Percentiles rank a stretch among this genome's conserved stretches.
phyloP scores from a whole-genome alignment of 768 basidiomycete species.

The Fomitopsis serialis region DNA sequence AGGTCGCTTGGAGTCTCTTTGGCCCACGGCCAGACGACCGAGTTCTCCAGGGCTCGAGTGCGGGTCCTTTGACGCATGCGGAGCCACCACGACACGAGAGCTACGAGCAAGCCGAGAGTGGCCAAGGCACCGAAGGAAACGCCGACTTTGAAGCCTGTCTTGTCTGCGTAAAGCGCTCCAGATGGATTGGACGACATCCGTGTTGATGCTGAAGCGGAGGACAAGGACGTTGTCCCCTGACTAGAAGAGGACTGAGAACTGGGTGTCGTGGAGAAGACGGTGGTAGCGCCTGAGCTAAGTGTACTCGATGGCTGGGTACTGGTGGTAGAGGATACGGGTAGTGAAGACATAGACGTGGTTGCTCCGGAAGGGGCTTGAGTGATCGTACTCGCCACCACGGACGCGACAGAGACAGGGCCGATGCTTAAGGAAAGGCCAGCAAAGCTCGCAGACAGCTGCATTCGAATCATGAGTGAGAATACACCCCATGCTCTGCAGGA shows the following conservation, averaged over 20 bases:
- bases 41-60: conserved; percentile 10
- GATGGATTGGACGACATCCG: not conserved
- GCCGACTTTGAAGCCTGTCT: conserved; percentile 15
- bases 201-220: not conserved
- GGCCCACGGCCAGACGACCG: conserved; percentile 18
- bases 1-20: conserved; percentile 1
- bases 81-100: conserved; percentile 19
- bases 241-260: not conserved
- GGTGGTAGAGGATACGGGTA: not conserved
- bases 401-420: too few species aligned
- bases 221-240: not conserved
- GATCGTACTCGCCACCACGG: too few species aligned
- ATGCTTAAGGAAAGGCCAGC: not conserved
- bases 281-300: not conserved
- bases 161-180: not conserved
- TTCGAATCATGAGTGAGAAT: not conserved
- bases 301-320: not conserved
- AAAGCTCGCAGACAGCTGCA: not conserved
- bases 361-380: not conserved
- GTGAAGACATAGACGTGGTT: not conserved
- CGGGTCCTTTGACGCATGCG: conserved; percentile 17
- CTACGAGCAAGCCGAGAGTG: conserved; percentile 13
- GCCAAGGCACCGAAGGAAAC: conserved; percentile 21
- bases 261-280: not conserved
- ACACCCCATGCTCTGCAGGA: too few species aligned